Base-by-base conservation (phyloP, 2,329 filamentous ascomycete genomes). In the Teratosphaeria viscida region DNA sequence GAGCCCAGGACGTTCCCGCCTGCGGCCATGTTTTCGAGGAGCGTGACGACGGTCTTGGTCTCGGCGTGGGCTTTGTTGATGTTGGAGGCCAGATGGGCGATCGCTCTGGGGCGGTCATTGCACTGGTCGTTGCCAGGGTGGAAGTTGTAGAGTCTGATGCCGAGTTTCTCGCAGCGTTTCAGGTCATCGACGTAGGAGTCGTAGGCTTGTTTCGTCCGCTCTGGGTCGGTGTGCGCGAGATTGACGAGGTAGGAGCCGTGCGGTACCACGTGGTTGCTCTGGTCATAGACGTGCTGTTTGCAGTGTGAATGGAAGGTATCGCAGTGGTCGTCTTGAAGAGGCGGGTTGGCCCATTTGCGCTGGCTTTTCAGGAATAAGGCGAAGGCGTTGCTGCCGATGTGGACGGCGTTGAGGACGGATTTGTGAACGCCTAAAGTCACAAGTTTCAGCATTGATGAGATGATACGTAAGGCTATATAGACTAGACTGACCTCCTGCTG, bases 181-280 rank as follows among this genome's bases (percentile, higher is more conserved):
- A 99, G 79, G 72, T 99, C 94, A 67, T 99, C 92, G 16, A 95
- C 70, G 73, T 99, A 99, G 60, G 85, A 84, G 47, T 79, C 81
- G 71, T 95, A 96, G 1, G 92, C 92, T 76, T 97, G 91, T 57
- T 85, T 81, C 1, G 91, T 89, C 72, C 95, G 95, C 47, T 81
- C 81, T 29, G 82, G 73, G 69, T 97, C 92, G 4, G 85, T 81
- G 70, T 96, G 90, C 0, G 94, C 94, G 5, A 99, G 84, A 71
- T 99, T 99, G 69, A 99, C 91, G 7, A 99, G 86, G 73, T 99
- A 99, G 1, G 90, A 95, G 37, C 94, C 94, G 72, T 99, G 94
- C 0, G 94, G 94, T 1, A 99, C 84, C 68, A 91, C 83, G 75
- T 90, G 86, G 71, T 84, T 82, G 59, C 79, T 79, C 6, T 85